These are phyloP conservation scores for Immersiella caudata DNA, from an alignment of 495 filamentous ascomycete genomes.

Conservation along the genomic window DNA sequence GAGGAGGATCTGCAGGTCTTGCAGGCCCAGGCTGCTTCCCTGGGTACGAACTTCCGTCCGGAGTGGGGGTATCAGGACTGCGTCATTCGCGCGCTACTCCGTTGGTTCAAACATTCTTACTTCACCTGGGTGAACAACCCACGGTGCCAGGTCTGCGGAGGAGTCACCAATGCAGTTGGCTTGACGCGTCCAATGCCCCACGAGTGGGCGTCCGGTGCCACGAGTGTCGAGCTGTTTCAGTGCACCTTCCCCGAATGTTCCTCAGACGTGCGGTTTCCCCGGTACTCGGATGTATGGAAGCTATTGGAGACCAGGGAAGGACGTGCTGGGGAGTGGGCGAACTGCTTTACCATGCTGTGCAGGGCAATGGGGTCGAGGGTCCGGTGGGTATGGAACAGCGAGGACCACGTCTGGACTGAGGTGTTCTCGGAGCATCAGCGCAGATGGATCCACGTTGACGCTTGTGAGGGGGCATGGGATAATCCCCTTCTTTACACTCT, in stretches of 20 bases:
- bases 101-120: slow-evolving; percentile 95
- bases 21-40: slow-evolving; percentile 79
- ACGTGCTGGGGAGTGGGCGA: slow-evolving; percentile 93
- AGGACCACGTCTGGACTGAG: slow-evolving; percentile 98
- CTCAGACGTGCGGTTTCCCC: slow-evolving; percentile 83
- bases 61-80: slow-evolving; percentile 99
- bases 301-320: slow-evolving; percentile 82
- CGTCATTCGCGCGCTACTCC: slow-evolving; percentile 85
- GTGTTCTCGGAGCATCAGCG: slow-evolving; percentile 92
- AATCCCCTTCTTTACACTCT: slow-evolving; percentile 90
- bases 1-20: slow-evolving; percentile 90
- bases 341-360: slow-evolving; percentile 99
- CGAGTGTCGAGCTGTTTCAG: slow-evolving; percentile 84
- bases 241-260: slow-evolving; percentile 74
- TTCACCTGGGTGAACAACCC: slow-evolving; percentile 98
- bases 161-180: slow-evolving; percentile 79
- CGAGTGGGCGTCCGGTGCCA: slow-evolving; percentile 82
- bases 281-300: slow-evolving; percentile 97
- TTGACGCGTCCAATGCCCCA: slow-evolving; percentile 83
- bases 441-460: slow-evolving; percentile 94
- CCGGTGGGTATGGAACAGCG: slow-evolving; percentile 97
- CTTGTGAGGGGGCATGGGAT: slow-evolving; percentile 94
- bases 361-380: slow-evolving; percentile 87
- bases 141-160: slow-evolving; percentile 73
- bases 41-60: slow-evolving; percentile 72